Percentiles rank a stretch among this genome's conserved stretches.
Evolutionary conservation across 192 early-diverging fungal genomes (phyloP).

Genomic region (Coemansia reversa): DNA sequence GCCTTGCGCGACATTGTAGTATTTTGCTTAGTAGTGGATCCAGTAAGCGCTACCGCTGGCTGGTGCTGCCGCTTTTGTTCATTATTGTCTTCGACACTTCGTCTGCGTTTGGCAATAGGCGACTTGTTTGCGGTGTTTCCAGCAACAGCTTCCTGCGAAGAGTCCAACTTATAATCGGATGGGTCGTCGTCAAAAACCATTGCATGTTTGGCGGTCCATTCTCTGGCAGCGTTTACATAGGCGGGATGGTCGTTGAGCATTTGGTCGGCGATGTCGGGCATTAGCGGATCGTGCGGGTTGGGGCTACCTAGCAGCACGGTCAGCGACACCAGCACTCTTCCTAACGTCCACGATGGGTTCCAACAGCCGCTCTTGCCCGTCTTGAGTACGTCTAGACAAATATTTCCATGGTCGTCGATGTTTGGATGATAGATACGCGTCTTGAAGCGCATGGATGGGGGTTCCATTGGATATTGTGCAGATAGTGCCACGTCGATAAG

Average conservation of each 20-base stretch:
- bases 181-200: conserved; percentile 16
- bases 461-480: conserved; percentile 67
- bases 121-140: neutral
- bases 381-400: conserved; percentile 73
- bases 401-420: conserved; percentile 74
- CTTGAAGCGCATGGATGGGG: conserved; percentile 67
- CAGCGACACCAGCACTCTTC: conserved; percentile 61
- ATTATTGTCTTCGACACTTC: neutral
- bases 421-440: conserved; percentile 83
- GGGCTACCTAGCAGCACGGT: conserved; percentile 60
- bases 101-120: neutral
- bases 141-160: conserved; percentile 12
- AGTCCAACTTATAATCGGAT: conserved; percentile 8
- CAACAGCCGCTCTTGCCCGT: conserved; percentile 60
- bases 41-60: neutral
- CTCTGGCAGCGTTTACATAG: conserved; percentile 21
- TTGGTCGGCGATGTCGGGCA: conserved; percentile 59
- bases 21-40: conserved; percentile 7
- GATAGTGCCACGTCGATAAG: conserved; percentile 57
- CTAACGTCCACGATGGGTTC: conserved; percentile 67
- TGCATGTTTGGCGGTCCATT: conserved; percentile 41
- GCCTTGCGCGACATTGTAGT: conserved; percentile 26
- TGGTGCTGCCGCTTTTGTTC: neutral
- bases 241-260: conserved; percentile 23
- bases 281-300: conserved; percentile 75